Evolutionary conservation across 148 eudicot species (phyloP).

Genomic region (Suaeda aralocaspica): DNA sequence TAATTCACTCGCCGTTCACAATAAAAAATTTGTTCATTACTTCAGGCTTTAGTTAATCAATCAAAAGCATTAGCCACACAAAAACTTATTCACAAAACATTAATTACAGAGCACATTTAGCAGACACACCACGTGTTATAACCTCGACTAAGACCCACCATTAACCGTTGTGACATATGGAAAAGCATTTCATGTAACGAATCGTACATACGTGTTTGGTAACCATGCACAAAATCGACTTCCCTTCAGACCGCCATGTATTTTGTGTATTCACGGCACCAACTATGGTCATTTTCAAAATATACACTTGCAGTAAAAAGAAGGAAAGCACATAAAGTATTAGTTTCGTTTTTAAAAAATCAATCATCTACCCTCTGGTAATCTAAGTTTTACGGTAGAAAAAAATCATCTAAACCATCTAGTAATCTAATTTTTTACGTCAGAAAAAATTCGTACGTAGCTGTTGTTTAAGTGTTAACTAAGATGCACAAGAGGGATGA

Average conservation of each 20-base stretch:
- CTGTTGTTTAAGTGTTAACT: not conserved
- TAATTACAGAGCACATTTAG: not conserved
- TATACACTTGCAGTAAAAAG: not conserved
- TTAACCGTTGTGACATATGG: slow-evolving; percentile 15
- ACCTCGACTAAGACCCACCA: slow-evolving; percentile 11
- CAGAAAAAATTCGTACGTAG: not conserved
- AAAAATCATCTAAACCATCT: not conserved
- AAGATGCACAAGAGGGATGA: slow-evolving; percentile 59
- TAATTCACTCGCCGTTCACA: too few relatives aligned
- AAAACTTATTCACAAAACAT: too few relatives aligned
- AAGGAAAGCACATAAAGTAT: not conserved
- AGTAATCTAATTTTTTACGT: too few relatives aligned
- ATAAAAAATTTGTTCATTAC: too few relatives aligned
- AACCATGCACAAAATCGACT: not conserved
- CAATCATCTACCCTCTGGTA: too few relatives aligned
- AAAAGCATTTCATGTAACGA: not conserved
- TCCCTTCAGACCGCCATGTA: slow-evolving; percentile 9
- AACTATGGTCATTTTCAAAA: not conserved
- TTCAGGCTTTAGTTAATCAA: too few relatives aligned
- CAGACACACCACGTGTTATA: not conserved
- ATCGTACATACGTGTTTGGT: slow-evolving; percentile 12
- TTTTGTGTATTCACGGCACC: slow-evolving; percentile 2
- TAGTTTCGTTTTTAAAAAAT: not conserved
- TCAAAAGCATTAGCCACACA: too few relatives aligned
- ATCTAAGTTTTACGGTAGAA: not conserved